These are phyloP conservation scores for Trametes polyzona DNA, from an alignment of 1,284 basidiomycete genomes.

Conservation along the genomic window DNA sequence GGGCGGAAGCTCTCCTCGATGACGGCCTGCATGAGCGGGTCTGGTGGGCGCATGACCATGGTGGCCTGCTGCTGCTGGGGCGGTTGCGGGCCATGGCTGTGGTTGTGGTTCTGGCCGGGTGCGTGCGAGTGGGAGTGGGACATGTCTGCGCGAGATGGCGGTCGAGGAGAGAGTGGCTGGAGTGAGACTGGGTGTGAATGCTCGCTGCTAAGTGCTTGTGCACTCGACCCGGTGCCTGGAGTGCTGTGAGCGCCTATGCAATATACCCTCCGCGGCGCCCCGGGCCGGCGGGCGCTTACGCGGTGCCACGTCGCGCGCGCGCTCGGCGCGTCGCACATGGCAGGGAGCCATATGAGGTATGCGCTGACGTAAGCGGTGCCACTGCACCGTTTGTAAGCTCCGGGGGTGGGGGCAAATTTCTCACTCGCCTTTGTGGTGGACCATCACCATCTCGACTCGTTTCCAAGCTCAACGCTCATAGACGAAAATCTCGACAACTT, in stretches of 20 bases:
- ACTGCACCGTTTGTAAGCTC: conserved; percentile 31
- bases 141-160: conserved; percentile 22
- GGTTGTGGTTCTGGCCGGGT: conserved; percentile 40
- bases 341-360: conserved; percentile 1
- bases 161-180: not conserved
- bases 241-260: conserved; percentile 13
- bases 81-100: conserved; percentile 37
- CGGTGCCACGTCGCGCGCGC: conserved; percentile 23
- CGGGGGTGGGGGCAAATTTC: conserved; percentile 28
- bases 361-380: conserved; percentile 21
- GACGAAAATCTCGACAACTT: conserved; percentile 35
- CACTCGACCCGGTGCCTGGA: conserved; percentile 4
- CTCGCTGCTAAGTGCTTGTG: not conserved
- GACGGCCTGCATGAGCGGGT: conserved; percentile 71
- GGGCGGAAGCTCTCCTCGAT: conserved; percentile 76
- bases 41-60: conserved; percentile 52
- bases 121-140: conserved; percentile 40
- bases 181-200: not conserved
- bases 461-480: conserved; percentile 35
- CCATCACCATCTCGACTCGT: conserved; percentile 39
- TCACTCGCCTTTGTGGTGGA: conserved; percentile 42
- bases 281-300: conserved; percentile 7
- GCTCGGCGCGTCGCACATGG: not conserved
- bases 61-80: conserved; percentile 43
- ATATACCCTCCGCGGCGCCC: not conserved